Evolutionary conservation across 371 early-diverging fungal genomes (phyloP), one percentile per base, ranked within the genome.

Genomic region (Circinella umbellata): DNA sequence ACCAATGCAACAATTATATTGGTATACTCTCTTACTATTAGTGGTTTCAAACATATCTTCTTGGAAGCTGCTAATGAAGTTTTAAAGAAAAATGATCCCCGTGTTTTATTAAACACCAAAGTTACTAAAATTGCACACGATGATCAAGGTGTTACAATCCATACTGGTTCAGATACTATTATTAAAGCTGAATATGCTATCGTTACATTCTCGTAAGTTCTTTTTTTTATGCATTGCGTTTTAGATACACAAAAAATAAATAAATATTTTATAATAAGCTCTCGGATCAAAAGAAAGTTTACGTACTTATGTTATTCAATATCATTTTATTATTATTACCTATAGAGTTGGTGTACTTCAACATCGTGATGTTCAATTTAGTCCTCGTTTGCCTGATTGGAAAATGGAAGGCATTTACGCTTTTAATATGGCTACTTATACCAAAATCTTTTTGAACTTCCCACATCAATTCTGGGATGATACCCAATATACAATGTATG

Each of bases 381-480:
- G 64, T 4, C 84, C 84, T 4, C 55, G 36, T 3, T 46, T 84
- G 4, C 84, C 84, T 39, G 76, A 65, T 3, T 84, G 84, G 84
- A 84, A 84, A 47, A 47, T 70, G 17, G 82, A 82, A 65, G 84
- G 82, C 35, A 57, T 84, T 35, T 77, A 70, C 62, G 79, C 75
- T 4, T 84, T 84, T 67, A 77, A 84, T 42, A 82, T 84, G 82
- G 84, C 84, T 18, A 84, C 84, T 11, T 84, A 84, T 51, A 76
- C 79, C 64, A 84, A 84, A 55, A 82, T 84, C 67, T 84, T 84
- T 59, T 47, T 84, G 61, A 78, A 79, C 64, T 84, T 82, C 60
- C 80, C 80, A 10, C 20, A 64, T 10, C 73, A 81, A 46, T 84
- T 82, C 78, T 84, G 84, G 84, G 80, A 77, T 34, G 78, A 84